Percentiles rank a stretch among this genome's conserved stretches.
Conservation (phyloP, 768 basidiomycete genomes). For the Sporobolomyces phaffii region DNA sequence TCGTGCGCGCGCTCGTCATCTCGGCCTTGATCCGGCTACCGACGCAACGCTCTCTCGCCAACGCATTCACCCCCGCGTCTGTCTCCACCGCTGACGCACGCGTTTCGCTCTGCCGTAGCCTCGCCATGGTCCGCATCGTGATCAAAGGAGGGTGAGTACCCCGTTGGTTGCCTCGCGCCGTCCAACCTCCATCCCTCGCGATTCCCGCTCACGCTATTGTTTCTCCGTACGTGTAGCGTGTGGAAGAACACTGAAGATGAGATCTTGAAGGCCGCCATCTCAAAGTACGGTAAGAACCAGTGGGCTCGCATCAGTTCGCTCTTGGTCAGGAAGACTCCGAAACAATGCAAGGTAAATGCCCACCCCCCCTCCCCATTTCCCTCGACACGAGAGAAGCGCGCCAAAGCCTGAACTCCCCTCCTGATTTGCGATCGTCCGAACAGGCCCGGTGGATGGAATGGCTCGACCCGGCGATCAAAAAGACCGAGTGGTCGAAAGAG, state of each 20-base stretch:
- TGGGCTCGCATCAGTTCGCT: constrained; percentile 98
- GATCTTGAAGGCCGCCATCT: constrained; percentile 96
- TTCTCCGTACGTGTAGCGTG: constrained; percentile 20
- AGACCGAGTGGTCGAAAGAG: constrained; percentile 99
- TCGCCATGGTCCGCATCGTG: constrained; percentile 9
- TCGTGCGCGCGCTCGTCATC: too few species aligned
- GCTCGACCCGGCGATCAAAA: constrained; percentile 98
- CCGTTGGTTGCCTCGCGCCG: neutral
- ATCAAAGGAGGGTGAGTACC: constrained; percentile 17
- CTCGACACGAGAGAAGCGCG: too few species aligned
- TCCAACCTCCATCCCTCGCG: neutral
- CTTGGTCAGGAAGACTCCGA: constrained; percentile 95
- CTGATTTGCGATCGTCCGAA: too few species aligned
- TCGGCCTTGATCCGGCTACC: too few species aligned
- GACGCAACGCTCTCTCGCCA: too few species aligned
- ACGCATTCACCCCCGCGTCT: neutral
- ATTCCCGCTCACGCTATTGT: neutral
- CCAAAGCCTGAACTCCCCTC: too few species aligned
- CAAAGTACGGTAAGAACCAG: constrained; percentile 94
- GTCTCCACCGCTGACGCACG: neutral
- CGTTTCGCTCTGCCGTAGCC: neutral
- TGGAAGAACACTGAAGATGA: constrained; percentile 83
- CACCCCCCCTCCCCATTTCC: neutral
- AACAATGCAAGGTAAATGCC: constrained; percentile 76
- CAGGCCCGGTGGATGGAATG: constrained; percentile 94